Percentiles rank a stretch among this genome's conserved stretches.
phyloP scores from a whole-genome alignment of 176 grass and related monocot genomes.

The Rhynchospora pubera region DNA sequence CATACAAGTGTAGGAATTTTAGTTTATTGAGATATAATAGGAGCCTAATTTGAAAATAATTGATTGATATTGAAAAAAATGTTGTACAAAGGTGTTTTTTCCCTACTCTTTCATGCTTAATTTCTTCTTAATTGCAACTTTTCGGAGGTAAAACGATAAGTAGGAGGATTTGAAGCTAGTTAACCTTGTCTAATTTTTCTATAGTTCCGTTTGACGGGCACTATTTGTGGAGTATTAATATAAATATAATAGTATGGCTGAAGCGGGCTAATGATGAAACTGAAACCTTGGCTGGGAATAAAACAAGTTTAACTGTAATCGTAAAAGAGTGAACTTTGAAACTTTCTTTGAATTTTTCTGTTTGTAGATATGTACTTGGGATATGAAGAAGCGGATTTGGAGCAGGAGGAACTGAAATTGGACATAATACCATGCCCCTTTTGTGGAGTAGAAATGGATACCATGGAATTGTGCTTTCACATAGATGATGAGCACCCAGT shows the following conservation, averaged over 20 bases:
- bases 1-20: neutral
- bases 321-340: neutral
- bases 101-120: neutral
- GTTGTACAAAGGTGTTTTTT: neutral
- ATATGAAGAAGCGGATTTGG: conserved; percentile 26
- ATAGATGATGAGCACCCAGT: conserved; percentile 37
- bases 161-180: neutral
- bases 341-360: neutral
- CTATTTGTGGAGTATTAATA: neutral
- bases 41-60: neutral
- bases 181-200: neutral
- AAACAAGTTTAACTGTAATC: neutral
- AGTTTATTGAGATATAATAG: neutral
- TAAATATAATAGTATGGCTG: neutral
- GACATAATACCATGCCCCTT: conserved; percentile 32
- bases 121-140: too few species aligned
- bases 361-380: conserved; percentile 31
- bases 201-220: neutral
- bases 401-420: conserved; percentile 14
- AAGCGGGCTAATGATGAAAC: neutral
- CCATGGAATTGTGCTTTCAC: conserved; percentile 33
- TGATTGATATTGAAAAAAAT: neutral
- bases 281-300: neutral
- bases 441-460: conserved; percentile 32
- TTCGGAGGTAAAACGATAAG: too few species aligned